These are phyloP conservation scores for Trypanosoma avium DNA, from an alignment of 208 protist genomes.

Conservation along the genomic window DNA sequence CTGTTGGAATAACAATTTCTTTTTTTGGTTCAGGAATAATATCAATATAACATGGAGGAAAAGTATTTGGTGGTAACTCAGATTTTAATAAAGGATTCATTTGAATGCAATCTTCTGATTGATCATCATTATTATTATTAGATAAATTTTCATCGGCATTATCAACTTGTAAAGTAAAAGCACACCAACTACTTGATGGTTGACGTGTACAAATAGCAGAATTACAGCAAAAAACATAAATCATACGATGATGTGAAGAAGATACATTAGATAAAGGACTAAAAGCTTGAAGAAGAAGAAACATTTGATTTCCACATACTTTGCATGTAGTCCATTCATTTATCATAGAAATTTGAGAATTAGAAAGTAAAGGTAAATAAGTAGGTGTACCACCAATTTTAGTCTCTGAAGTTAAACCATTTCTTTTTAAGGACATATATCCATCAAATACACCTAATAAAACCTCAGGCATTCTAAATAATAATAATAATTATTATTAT, in stretches of 20 bases:
- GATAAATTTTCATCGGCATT: constrained; percentile 35
- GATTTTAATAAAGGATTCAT: constrained; percentile 33
- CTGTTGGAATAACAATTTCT: constrained; percentile 52
- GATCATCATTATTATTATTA: constrained; percentile 43
- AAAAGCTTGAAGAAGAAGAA: constrained; percentile 75
- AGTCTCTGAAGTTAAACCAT: constrained; percentile 67
- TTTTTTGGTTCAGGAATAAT: constrained; percentile 71
- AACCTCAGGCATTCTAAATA: constrained; percentile 23
- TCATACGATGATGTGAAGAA: constrained; percentile 65
- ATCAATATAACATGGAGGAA: constrained; percentile 70
- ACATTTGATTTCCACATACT: constrained; percentile 70
- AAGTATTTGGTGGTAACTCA: constrained; percentile 39
- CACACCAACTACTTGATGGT: constrained; percentile 67
- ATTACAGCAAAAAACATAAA: constrained; percentile 87
- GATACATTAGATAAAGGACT: constrained; percentile 47
- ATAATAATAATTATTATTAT: constrained; percentile 11
- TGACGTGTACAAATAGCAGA: constrained; percentile 55
- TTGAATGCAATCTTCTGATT: constrained; percentile 37
- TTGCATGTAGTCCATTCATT: constrained; percentile 63
- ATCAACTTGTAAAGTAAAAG: constrained; percentile 69
- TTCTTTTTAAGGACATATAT: constrained; percentile 55
- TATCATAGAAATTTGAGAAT: constrained; percentile 34
- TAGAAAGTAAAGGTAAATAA: constrained; percentile 47
- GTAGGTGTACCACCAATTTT: constrained; percentile 72
- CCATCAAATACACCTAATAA: constrained; percentile 78